Conservation (phyloP, 2,329 filamentous ascomycete genomes). For the Hymenoscyphus fructigenus region DNA sequence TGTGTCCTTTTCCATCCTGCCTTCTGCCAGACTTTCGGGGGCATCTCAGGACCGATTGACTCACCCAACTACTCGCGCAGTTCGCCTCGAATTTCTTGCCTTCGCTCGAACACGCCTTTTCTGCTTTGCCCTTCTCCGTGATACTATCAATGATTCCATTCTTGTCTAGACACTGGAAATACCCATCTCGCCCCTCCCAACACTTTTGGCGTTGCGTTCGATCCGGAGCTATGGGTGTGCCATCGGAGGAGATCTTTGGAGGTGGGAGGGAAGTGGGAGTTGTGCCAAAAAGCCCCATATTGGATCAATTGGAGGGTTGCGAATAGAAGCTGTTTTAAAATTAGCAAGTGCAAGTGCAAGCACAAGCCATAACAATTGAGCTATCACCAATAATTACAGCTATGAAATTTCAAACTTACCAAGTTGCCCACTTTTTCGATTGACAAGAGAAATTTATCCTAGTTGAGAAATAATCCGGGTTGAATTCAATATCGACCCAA, state of each 20-base stretch:
- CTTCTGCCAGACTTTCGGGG: background rate
- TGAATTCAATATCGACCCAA: background rate
- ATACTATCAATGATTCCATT: constrained; percentile 78
- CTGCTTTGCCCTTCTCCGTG: constrained; percentile 52
- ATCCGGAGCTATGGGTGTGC: constrained; percentile 76
- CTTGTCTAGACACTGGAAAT: constrained; percentile 84
- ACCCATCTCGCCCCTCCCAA: constrained; percentile 86
- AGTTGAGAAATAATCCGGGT: too few relatives aligned
- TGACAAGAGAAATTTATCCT: too few relatives aligned
- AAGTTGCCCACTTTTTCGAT: too few relatives aligned
- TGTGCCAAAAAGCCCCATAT: constrained; percentile 52
- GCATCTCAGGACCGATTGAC: constrained; percentile 34
- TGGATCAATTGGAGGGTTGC: constrained; percentile 2
- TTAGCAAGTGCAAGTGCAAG: background rate
- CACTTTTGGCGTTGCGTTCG: constrained; percentile 78
- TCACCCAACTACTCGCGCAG: constrained; percentile 88
- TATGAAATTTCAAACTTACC: background rate
- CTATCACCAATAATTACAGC: background rate
- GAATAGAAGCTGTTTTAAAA: background rate
- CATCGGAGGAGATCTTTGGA: constrained; percentile 50
- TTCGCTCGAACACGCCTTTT: constrained; percentile 59
- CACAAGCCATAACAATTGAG: background rate
- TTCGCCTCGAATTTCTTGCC: constrained; percentile 73
- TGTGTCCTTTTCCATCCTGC: background rate
- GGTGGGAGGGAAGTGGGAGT: constrained; percentile 39